Evolutionary conservation across 345 rosid species (phyloP).

Genomic region (Eucalyptus victrix): DNA sequence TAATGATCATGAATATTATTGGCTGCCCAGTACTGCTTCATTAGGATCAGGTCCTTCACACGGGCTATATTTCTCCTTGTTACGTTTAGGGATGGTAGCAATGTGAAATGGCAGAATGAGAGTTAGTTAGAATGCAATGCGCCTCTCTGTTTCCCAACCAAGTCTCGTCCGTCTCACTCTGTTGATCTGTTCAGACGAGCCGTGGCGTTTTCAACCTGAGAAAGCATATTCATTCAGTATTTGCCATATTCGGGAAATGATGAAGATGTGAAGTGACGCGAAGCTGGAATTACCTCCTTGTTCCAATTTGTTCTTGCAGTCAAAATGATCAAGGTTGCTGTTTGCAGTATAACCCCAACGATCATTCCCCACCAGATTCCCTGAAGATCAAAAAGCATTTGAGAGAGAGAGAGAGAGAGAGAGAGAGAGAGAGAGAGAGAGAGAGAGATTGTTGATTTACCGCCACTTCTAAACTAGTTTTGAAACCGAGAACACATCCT

Average conservation of each 20-base stretch:
- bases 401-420: background rate
- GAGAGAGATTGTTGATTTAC: conserved; percentile 18
- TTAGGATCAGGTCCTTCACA: background rate
- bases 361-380: conserved; percentile 99
- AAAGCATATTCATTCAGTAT: background rate
- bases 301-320: conserved; percentile 76
- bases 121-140: background rate
- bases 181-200: conserved; percentile 35
- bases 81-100: background rate
- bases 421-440: background rate
- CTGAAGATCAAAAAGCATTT: conserved; percentile 8
- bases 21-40: background rate
- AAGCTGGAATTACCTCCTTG: conserved; percentile 36
- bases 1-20: background rate
- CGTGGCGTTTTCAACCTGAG: conserved; percentile 59
- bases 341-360: conserved; percentile 58
- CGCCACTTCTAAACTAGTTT: conserved; percentile 61
- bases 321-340: conserved; percentile 43
- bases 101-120: background rate
- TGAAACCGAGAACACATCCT: conserved; percentile 82
- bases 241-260: background rate
- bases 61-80: background rate
- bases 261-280: background rate
- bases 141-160: background rate
- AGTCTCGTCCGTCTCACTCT: background rate